These are phyloP conservation scores for Colletotrichum ledebouriae DNA, from an alignment of 2,329 filamentous ascomycete species.

Conservation along the genomic window DNA sequence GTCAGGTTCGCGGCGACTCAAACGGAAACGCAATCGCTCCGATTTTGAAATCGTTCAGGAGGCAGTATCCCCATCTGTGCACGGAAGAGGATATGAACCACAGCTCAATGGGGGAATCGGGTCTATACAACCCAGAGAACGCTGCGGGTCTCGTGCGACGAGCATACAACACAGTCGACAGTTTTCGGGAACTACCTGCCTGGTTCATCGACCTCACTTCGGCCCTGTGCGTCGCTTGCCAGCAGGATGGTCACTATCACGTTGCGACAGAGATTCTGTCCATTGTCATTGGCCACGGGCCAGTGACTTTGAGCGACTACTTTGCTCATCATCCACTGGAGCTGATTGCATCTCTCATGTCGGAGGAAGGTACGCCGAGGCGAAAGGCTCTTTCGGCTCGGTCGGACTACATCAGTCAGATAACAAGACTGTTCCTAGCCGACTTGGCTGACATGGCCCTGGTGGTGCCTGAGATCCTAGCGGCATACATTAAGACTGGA, in stretches of 20 bases:
- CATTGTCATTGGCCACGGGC: conserved; percentile 22
- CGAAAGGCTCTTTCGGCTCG: neutral
- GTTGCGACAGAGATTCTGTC: conserved; percentile 34
- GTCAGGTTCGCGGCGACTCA: neutral
- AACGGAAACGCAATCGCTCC: neutral
- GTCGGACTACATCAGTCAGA: conserved; percentile 12
- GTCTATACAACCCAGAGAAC: conserved; percentile 7
- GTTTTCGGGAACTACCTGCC: conserved; percentile 18
- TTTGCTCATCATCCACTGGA: conserved; percentile 24
- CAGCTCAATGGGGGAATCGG: neutral
- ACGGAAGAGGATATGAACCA: neutral
- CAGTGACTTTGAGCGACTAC: conserved; percentile 13
- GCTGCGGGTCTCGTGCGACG: conserved; percentile 32
- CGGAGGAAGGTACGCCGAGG: neutral
- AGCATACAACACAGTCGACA: conserved; percentile 26
- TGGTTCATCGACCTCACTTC: conserved; percentile 38
- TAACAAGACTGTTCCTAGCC: conserved; percentile 20
- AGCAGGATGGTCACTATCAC: conserved; percentile 21
- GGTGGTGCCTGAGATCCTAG: neutral
- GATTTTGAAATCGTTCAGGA: conserved; percentile 16
- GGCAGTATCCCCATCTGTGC: conserved; percentile 4
- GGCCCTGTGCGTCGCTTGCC: conserved; percentile 35
- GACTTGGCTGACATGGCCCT: conserved; percentile 30
- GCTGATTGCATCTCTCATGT: conserved; percentile 23
- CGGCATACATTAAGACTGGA: conserved; percentile 21